phyloP scores from a whole-genome alignment of 2,329 filamentous ascomycete species.

The Tricladium varicosporioides region DNA sequence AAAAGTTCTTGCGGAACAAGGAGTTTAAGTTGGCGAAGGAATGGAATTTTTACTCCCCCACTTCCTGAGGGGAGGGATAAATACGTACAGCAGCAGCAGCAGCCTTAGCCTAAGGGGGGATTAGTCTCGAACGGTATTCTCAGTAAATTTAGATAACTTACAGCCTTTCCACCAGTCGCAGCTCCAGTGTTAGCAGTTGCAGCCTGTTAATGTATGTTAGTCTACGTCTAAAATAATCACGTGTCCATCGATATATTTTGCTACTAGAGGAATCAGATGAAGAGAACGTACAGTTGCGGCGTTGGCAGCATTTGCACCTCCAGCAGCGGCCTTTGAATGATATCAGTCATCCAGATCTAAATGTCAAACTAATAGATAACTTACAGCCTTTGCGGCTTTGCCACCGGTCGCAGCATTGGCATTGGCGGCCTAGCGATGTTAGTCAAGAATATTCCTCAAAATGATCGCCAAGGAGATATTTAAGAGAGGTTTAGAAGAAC shows the following conservation, averaged over 20 bases:
- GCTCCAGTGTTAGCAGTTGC: not conserved
- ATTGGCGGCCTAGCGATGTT: not conserved
- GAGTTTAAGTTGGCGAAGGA: too few species aligned
- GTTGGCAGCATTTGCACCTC: not conserved
- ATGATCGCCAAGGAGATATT: too few species aligned
- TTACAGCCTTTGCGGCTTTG: not conserved
- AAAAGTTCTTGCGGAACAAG: too few species aligned
- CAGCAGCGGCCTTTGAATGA: not conserved
- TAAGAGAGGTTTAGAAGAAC: not conserved
- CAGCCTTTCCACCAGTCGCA: too few species aligned
- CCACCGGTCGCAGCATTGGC: constrained; percentile 3
- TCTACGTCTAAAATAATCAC: not conserved
- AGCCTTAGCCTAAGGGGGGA: too few species aligned
- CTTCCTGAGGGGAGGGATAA: not conserved
- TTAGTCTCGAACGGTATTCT: too few species aligned
- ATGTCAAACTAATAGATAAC: too few species aligned
- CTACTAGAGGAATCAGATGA: too few species aligned
- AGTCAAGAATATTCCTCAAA: too few species aligned
- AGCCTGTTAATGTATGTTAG: not conserved
- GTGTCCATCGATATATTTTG: not conserved
- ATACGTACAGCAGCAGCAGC: not conserved
- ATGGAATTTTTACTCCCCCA: not conserved
- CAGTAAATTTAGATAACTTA: too few species aligned
- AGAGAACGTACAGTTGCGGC: not conserved
- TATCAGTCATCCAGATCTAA: too few species aligned